Evolutionary conservation across 441 rosid species (phyloP).

Genomic region (Pelargonium australe): DNA sequence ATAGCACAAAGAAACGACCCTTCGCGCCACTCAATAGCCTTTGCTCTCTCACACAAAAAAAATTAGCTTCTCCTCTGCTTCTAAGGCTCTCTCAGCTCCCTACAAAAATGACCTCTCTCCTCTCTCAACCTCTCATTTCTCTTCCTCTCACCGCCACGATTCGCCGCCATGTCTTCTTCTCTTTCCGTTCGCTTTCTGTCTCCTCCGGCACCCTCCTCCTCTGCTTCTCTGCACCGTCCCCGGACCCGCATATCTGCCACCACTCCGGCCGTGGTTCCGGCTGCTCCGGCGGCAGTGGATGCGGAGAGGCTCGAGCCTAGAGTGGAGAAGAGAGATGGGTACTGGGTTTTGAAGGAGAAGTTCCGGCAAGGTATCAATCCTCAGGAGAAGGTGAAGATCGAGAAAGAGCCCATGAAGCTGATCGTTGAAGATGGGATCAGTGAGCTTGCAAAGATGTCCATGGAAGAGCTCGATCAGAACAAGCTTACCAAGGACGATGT

Average conservation of each 20-base stretch:
- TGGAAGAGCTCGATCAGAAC: conserved; percentile 62
- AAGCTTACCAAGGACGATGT: conserved; percentile 61
- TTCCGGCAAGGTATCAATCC: conserved; percentile 76
- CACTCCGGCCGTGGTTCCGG: conserved; percentile 28
- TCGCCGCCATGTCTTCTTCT: conserved; percentile 35
- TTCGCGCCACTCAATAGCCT: conserved; percentile 38
- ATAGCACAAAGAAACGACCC: conserved; percentile 28
- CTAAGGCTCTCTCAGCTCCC: conserved; percentile 16
- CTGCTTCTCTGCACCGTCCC: conserved; percentile 32
- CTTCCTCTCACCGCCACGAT: not conserved
- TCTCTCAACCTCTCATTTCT: conserved; percentile 4
- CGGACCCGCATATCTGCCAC: conserved; percentile 35
- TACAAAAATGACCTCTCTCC: conserved; percentile 29
- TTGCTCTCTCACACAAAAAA: not conserved
- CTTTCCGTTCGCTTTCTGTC: conserved; percentile 45
- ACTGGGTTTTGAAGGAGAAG: conserved; percentile 73
- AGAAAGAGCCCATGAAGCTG: conserved; percentile 76
- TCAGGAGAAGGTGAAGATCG: conserved; percentile 78
- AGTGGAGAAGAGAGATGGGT: conserved; percentile 71
- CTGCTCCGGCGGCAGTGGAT: conserved; percentile 26
- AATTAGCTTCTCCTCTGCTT: conserved; percentile 16
- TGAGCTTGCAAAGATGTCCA: conserved; percentile 58
- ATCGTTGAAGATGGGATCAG: conserved; percentile 69
- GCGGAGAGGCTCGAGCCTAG: conserved; percentile 66
- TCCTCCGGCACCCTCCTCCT: conserved; percentile 23